Evolutionary conservation across 768 basidiomycete genomes (phyloP).

Genomic region (Psilocybe tampanensis): DNA sequence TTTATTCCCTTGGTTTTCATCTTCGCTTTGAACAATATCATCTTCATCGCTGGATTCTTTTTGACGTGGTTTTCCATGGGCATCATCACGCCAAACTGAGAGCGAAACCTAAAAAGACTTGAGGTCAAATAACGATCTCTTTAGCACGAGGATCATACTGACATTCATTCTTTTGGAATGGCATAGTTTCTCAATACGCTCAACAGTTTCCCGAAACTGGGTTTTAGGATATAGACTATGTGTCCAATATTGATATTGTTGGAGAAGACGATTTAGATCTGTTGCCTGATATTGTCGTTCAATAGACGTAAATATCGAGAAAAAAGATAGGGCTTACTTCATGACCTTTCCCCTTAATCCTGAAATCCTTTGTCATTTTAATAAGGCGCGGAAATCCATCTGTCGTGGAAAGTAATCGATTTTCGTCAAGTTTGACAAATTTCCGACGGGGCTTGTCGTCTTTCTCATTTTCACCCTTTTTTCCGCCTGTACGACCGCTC

Average conservation of each 20-base stretch:
- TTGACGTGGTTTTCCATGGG: constrained; percentile 32
- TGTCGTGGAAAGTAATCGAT: constrained; percentile 66
- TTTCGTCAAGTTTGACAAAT: constrained; percentile 71
- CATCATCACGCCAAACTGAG: constrained; percentile 80
- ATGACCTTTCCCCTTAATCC: constrained; percentile 85
- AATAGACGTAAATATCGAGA: not conserved
- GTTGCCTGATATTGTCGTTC: constrained; percentile 49
- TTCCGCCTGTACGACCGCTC: constrained; percentile 6
- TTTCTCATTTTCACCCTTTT: constrained; percentile 29
- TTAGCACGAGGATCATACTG: constrained; percentile 24
- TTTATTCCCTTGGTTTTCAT: constrained; percentile 17
- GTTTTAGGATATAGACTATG: constrained; percentile 91
- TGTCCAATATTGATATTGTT: constrained; percentile 93
- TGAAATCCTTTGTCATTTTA: constrained; percentile 76
- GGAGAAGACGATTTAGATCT: constrained; percentile 80
- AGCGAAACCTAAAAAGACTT: constrained; percentile 54
- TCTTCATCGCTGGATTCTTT: constrained; percentile 20
- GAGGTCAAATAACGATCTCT: constrained; percentile 4
- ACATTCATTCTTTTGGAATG: constrained; percentile 88
- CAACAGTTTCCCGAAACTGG: constrained; percentile 84
- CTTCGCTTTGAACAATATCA: constrained; percentile 23
- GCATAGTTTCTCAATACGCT: constrained; percentile 86
- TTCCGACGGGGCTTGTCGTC: constrained; percentile 50
- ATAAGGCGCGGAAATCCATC: constrained; percentile 83
- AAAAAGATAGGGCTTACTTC: constrained; percentile 59